Conservation (phyloP, 192 early-diverging fungal species). For the Cetraspora pellucida region DNA sequence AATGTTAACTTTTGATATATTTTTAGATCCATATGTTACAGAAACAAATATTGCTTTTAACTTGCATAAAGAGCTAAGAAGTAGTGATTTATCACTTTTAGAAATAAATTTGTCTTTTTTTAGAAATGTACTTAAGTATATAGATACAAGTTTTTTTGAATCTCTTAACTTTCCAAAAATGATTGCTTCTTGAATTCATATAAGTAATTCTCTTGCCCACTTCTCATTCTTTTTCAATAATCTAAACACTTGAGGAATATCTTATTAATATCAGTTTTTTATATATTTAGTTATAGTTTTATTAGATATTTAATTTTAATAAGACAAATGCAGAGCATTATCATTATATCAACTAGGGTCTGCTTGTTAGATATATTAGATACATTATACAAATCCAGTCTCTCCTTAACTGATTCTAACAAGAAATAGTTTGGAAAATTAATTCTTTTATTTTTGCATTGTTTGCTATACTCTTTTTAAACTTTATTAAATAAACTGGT, state of each 20-base stretch:
- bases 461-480: not conserved
- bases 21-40: not conserved
- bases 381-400: too few relatives aligned
- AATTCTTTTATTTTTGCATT: not conserved
- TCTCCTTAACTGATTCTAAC: too few relatives aligned
- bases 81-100: not conserved
- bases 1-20: not conserved
- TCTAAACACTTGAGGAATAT: slow-evolving; percentile 9
- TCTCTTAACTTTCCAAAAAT: not conserved
- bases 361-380: too few relatives aligned
- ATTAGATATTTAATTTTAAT: too few relatives aligned
- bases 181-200: slow-evolving; percentile 7
- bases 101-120: not conserved
- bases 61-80: not conserved
- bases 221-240: slow-evolving; percentile 7
- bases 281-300: not conserved
- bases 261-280: not conserved
- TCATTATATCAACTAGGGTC: too few relatives aligned
- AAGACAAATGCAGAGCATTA: too few relatives aligned
- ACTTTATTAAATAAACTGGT: too few relatives aligned
- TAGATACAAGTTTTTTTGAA: not conserved
- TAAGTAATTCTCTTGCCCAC: slow-evolving; percentile 1
- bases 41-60: not conserved
- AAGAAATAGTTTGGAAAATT: slow-evolving; percentile 15
- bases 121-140: slow-evolving; percentile 1